Evolutionary conservation across 352 stramenopile species (phyloP).

Genomic region (Pythium apleroticum): DNA sequence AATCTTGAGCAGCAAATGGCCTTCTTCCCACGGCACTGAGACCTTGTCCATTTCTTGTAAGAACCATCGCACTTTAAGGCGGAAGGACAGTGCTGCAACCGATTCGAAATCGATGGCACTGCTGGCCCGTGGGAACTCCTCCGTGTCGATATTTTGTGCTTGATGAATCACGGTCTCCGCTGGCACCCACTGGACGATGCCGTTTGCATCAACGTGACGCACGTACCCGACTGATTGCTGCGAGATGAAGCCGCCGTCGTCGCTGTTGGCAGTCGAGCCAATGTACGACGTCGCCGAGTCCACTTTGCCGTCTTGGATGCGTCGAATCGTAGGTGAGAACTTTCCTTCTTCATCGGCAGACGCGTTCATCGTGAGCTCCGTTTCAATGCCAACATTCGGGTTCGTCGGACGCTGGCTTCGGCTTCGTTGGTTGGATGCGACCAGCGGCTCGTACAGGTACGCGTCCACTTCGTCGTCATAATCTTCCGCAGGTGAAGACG

Average conservation of each 20-base stretch:
- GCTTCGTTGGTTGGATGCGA: slow-evolving; percentile 17
- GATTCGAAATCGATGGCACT: slow-evolving; percentile 78
- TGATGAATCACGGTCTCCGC: slow-evolving; percentile 66
- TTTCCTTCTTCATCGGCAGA: slow-evolving; percentile 35
- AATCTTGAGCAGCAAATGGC: slow-evolving; percentile 79
- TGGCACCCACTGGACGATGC: slow-evolving; percentile 70
- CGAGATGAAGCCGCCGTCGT: slow-evolving; percentile 44
- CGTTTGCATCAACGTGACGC: slow-evolving; percentile 64
- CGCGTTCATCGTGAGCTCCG: slow-evolving; percentile 64
- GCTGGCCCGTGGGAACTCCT: slow-evolving; percentile 73
- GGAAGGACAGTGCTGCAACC: slow-evolving; percentile 68
- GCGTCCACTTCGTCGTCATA: slow-evolving; percentile 31
- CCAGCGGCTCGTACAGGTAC: slow-evolving; percentile 38
- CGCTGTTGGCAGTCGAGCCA: slow-evolving; percentile 11
- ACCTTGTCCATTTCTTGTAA: slow-evolving; percentile 74
- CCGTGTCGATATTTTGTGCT: slow-evolving; percentile 60
- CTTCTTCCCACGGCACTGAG: slow-evolving; percentile 76
- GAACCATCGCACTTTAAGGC: slow-evolving; percentile 77
- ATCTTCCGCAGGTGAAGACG: not conserved
- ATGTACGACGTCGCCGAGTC: slow-evolving; percentile 17
- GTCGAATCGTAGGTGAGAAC: slow-evolving; percentile 57
- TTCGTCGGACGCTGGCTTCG: slow-evolving; percentile 20
- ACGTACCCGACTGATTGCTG: slow-evolving; percentile 78
- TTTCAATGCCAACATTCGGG: slow-evolving; percentile 52
- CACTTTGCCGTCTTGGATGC: slow-evolving; percentile 35